Base-by-base conservation (phyloP, 305 asterid species). In the Rubia balearica region DNA sequence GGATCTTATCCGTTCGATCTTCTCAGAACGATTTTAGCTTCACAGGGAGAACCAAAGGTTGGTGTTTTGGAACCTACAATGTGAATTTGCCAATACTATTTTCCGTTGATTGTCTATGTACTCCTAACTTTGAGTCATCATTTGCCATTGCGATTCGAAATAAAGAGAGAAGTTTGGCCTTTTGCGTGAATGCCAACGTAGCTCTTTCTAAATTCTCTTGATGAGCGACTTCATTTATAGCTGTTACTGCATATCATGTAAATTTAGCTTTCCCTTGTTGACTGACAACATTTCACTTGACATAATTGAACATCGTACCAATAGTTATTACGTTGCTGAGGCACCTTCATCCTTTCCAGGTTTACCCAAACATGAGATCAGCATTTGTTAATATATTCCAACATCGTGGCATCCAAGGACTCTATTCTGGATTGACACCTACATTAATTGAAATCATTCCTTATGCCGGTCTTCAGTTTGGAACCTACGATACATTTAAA, bases 1-100 rank as follows among this genome's bases (percentile, higher is more conserved):
- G 98, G 97, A 76, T 88, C 98, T 43, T 92, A 92, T 83, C 98
- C 98, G 4, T 92, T 92, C 72, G 98, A 92, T 84, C 97, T 92
- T 65, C 75, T 92, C 68, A 83, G 98, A 79, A 92, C 98, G 60
- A 84, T 92, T 81, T 85, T 92, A 86, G 98, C 98, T 78, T 92
- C 97, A 61, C 98, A 90, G 70, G 97, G 97, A 67, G 96, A 92
- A 77, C 97, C 98, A 69, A 92, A 89, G 97, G 97, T 92, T 59
- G 85, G 74, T 66, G 43, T 19, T 24, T 19, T 57, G 16, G 1
- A 22, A 48, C 67, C 24, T 65, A 62, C 42, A 69, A 67, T 22
- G 12, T 24, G 27, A 61, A 61, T 12, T 60, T 51, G 33, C 40
- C 45, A 56, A 7, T 75, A 12, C 59, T 62, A 2, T n/a, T 0